Conservation (phyloP, 2,329 filamentous ascomycete species). For the Camptophora hylomeconis region DNA sequence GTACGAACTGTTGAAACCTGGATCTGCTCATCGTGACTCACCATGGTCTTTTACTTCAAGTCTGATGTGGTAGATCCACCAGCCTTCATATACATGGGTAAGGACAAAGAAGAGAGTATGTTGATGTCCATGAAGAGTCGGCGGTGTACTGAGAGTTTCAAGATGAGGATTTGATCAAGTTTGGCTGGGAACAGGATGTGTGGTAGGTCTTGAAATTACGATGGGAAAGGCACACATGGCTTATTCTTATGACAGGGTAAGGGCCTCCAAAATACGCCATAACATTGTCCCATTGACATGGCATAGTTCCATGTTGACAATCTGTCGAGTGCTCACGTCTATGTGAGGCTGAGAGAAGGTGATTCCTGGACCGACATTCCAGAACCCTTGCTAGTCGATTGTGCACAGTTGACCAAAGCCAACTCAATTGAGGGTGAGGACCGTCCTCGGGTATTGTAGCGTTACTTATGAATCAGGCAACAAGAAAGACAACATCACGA, state of each 20-base stretch:
- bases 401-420: slow-evolving; percentile 94
- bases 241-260: too few relatives aligned
- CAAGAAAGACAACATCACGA: slow-evolving; percentile 93
- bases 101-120: slow-evolving; percentile 97
- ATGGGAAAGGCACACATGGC: background rate
- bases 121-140: slow-evolving; percentile 6
- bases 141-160: background rate
- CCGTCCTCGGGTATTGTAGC: background rate
- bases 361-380: slow-evolving; percentile 77
- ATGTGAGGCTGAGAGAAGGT: slow-evolving; percentile 68
- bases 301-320: slow-evolving; percentile 90
- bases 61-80: slow-evolving; percentile 71
- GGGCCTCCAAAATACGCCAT: too few relatives aligned
- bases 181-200: slow-evolving; percentile 88
- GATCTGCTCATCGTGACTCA: slow-evolving; percentile 12
- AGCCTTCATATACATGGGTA: slow-evolving; percentile 89
- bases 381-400: slow-evolving; percentile 62
- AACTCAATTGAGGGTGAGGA: slow-evolving; percentile 84
- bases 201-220: slow-evolving; percentile 44
- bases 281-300: too few relatives aligned
- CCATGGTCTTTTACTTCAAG: slow-evolving; percentile 93
- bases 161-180: slow-evolving; percentile 96
- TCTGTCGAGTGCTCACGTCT: slow-evolving; percentile 90
- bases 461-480: slow-evolving; percentile 50
- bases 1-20: too few relatives aligned